These are phyloP conservation scores for Gracilaria gracilis DNA, from an alignment of 23 red algal genomes.

Conservation along the genomic window DNA sequence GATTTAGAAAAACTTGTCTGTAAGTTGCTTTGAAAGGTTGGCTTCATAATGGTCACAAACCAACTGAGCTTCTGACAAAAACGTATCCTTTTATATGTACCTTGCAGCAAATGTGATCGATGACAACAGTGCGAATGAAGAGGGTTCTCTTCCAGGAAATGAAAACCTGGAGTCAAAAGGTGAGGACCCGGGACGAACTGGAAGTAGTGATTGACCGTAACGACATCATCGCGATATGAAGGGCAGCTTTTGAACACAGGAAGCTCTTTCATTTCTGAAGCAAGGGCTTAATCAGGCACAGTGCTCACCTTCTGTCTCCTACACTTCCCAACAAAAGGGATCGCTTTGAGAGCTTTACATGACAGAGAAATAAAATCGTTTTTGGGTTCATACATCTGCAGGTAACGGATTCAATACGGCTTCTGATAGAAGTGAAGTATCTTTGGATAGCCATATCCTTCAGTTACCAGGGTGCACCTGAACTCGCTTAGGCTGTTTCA, in stretches of 20 bases:
- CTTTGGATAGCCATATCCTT: neutral
- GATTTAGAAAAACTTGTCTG: constrained; percentile 55
- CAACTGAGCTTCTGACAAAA: constrained; percentile 1
- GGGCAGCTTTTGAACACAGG: neutral
- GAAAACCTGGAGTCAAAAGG: neutral
- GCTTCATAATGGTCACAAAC: constrained; percentile 7
- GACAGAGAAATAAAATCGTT: too few relatives aligned
- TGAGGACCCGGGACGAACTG: neutral
- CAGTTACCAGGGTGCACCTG: neutral
- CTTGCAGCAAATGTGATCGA: constrained; percentile 10
- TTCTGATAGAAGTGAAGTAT: too few relatives aligned
- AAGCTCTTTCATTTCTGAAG: neutral
- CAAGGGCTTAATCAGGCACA: too few relatives aligned
- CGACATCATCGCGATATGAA: neutral
- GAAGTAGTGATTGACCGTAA: neutral
- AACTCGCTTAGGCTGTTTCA: neutral
- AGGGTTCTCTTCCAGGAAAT: neutral
- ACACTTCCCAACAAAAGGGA: too few relatives aligned
- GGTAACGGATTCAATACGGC: too few relatives aligned
- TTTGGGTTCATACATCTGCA: too few relatives aligned
- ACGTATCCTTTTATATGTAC: neutral
- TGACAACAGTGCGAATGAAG: neutral
- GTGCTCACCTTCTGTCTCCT: too few relatives aligned
- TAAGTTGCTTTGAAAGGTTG: constrained; percentile 39
- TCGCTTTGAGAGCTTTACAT: too few relatives aligned